These are phyloP conservation scores for Alternaria tenuissima DNA, from an alignment of 2,329 filamentous ascomycete genomes.

Conservation along the genomic window DNA sequence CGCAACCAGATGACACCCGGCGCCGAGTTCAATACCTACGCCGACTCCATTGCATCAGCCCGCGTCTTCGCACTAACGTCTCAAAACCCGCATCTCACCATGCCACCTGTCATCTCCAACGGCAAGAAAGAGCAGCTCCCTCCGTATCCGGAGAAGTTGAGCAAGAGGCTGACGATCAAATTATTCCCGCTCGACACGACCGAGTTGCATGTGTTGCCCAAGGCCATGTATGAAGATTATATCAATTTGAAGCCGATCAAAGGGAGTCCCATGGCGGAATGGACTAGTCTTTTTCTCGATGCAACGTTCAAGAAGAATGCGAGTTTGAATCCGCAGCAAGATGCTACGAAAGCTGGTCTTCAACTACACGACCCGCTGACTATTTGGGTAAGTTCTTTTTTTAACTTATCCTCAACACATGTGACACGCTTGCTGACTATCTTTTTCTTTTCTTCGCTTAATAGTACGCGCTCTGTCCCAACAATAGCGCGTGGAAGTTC, in stretches of 20 bases:
- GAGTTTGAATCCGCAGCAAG: conserved; percentile 48
- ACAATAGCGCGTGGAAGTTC: conserved; percentile 46
- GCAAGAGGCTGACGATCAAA: conserved; percentile 53
- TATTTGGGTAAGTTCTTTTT: conserved; percentile 31
- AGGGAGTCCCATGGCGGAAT: conserved; percentile 56
- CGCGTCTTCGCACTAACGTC: conserved; percentile 60
- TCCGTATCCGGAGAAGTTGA: conserved; percentile 54
- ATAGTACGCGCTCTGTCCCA: conserved; percentile 39
- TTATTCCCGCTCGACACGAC: conserved; percentile 61
- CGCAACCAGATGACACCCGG: conserved; percentile 70
- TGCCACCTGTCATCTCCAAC: conserved; percentile 71
- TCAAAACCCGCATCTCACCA: conserved; percentile 74
- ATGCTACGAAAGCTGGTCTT: conserved; percentile 49
- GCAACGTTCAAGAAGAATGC: conserved; percentile 58
- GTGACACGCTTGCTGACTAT: no score
- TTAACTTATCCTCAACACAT: no score
- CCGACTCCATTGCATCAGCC: conserved; percentile 68
- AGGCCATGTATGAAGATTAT: conserved; percentile 48
- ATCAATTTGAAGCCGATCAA: conserved; percentile 30
- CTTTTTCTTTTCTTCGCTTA: no score
- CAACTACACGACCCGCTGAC: conserved; percentile 58
- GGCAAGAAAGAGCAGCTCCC: conserved; percentile 34
- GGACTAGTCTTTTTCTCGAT: conserved; percentile 55
- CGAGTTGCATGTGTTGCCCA: conserved; percentile 53
- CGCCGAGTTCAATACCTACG: conserved; percentile 95